Evolutionary conservation across 106 monocot genomes (phyloP), one percentile per base, ranked within the genome.

Genomic region (Dendrobium chrysotoxum): DNA sequence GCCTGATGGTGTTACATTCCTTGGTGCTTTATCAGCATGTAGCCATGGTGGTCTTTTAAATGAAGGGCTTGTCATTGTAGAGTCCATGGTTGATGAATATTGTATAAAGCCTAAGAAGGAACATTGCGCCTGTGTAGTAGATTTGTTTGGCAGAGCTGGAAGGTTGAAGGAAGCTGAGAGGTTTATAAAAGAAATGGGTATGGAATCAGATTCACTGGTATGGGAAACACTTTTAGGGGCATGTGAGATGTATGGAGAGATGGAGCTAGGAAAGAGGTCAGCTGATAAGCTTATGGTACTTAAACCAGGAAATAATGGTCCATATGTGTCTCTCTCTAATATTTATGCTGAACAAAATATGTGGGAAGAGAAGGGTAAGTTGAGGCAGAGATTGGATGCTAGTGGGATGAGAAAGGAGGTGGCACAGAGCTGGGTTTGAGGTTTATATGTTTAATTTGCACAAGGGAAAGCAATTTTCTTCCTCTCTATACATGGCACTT

Each of bases 221-320:
- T 91, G 94, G 94, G 91, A 91, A 81, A 54, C 89, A 25, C 89
- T 94, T 83, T 88, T 94, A 53, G 85, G 88, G 66, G 85, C 86
- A 17, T 94, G 94, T 80, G 76, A 50, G 26, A 85, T 91, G 42
- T 90, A 94, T 85, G 94, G 91, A 17, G 94, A 90, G 47, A 79
- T 77, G 39, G 85, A 85, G 26, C 16, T 91, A 17, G 94, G 89
- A 42, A 81, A 89, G 77, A 89, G 57, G 65, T 83, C 91, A 7
- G 94, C 91, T 28, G 72, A 88, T 42, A 90, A 81, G 42, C 67
- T 91, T 40, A 94, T 90, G 85, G 80, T 65, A 41, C 82, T 90
- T 77, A 75, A 84, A 54, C 91, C 89, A 72, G 47, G 47, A 3
- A 85, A 82, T 47, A 83, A 90, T 72, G 83, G 86, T 2, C 72